A percentile compares a stretch with the other conserved stretches of the same genome.
These are phyloP conservation scores for Talaromyces thailandensis DNA, from an alignment of 495 filamentous ascomycete species.

Conservation along the genomic window DNA sequence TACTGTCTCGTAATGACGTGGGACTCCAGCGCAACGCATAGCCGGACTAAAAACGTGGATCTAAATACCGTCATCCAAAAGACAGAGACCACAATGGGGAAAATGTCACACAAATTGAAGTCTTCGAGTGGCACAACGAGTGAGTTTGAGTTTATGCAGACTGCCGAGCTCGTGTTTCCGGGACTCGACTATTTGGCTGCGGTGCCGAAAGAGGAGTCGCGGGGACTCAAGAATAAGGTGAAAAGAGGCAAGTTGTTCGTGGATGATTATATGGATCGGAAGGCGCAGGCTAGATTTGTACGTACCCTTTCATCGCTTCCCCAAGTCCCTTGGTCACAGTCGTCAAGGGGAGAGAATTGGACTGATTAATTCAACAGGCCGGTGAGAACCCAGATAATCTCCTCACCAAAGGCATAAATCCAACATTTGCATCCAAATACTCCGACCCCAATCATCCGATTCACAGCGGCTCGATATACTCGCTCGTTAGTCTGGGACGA, in stretches of 20 bases:
- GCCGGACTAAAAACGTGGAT: background rate
- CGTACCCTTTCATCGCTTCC: constrained; percentile 13
- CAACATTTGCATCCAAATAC: constrained; percentile 39
- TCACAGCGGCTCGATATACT: constrained; percentile 22
- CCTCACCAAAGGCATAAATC: constrained; percentile 2
- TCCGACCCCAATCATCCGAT: constrained; percentile 47
- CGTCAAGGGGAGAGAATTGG: background rate
- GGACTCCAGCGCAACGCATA: constrained; percentile 13
- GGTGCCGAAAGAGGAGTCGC: background rate
- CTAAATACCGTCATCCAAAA: constrained; percentile 11
- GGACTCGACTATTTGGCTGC: constrained; percentile 17
- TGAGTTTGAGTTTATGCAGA: constrained; percentile 38
- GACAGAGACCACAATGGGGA: background rate
- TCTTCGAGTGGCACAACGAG: constrained; percentile 38
- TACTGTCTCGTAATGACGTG: constrained; percentile 54
- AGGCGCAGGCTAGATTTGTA: constrained; percentile 51
- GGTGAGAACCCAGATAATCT: constrained; percentile 19
- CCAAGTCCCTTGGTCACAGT: too few relatives aligned
- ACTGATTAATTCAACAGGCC: constrained; percentile 1
- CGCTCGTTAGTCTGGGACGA: constrained; percentile 34
- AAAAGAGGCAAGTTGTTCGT: background rate
- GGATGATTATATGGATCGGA: constrained; percentile 42
- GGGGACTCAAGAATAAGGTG: background rate
- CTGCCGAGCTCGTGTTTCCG: constrained; percentile 48
- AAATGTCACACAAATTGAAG: constrained; percentile 13